These are phyloP conservation scores for Chytriomyces sp. DNA, from an alignment of 192 early-diverging fungal genomes.

Conservation along the genomic window DNA sequence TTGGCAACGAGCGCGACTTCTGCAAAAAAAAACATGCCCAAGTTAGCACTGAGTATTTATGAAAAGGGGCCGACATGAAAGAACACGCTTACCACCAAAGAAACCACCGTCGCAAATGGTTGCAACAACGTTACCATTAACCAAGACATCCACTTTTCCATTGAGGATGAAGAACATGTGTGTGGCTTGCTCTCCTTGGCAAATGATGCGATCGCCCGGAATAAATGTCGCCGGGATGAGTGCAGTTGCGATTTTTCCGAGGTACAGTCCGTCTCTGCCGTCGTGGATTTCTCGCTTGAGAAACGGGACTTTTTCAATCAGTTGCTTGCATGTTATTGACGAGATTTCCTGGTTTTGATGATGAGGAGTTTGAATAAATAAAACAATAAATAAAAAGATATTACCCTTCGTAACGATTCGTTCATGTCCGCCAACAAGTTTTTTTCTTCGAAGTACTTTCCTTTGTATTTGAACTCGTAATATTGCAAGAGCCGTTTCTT, in stretches of 20 bases:
- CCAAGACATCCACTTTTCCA: conserved; percentile 35
- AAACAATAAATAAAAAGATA: no score
- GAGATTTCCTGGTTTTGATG: conserved; percentile 25
- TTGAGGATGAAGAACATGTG: conserved; percentile 47
- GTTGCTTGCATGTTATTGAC: conserved; percentile 34
- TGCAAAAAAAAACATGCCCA: not conserved
- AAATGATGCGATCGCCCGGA: conserved; percentile 31
- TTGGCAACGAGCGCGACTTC: conserved; percentile 39
- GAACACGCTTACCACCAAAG: conserved; percentile 38
- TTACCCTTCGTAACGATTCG: conserved; percentile 24
- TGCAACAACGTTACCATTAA: conserved; percentile 34
- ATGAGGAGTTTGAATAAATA: not conserved
- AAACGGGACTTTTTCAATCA: conserved; percentile 44
- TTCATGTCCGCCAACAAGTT: conserved; percentile 36
- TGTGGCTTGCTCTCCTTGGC: conserved; percentile 42
- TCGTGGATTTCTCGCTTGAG: conserved; percentile 31
- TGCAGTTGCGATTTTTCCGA: conserved; percentile 37
- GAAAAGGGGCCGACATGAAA: not conserved
- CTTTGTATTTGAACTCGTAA: conserved; percentile 42
- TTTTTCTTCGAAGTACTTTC: conserved; percentile 43
- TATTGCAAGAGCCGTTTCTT: conserved; percentile 26
- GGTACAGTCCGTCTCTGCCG: conserved; percentile 35
- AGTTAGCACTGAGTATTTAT: not conserved
- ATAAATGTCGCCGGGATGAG: conserved; percentile 31
- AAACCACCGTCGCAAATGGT: conserved; percentile 37